Conservation (phyloP, 305 asterid species). For the Solanum hybrid region DNA sequence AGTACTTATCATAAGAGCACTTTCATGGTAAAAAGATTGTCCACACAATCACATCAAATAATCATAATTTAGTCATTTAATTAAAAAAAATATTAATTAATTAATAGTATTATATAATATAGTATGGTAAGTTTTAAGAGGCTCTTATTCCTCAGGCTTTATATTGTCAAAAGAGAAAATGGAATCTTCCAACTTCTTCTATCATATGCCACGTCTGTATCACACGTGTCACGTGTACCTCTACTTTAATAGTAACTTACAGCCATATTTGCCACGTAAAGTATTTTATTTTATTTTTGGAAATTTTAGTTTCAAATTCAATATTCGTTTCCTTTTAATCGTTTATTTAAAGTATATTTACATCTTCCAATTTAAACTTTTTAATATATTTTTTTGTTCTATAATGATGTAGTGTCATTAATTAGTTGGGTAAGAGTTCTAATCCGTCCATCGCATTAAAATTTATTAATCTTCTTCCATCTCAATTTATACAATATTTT, state of each 20-base stretch:
- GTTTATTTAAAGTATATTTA: neutral
- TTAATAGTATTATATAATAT: too few relatives aligned
- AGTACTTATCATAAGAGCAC: neutral
- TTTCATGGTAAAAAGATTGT: neutral
- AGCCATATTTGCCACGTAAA: neutral
- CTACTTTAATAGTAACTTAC: too few relatives aligned
- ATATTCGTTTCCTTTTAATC: neutral
- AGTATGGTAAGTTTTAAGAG: neutral
- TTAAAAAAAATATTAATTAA: too few relatives aligned
- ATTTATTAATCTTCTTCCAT: neutral
- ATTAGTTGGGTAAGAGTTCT: neutral
- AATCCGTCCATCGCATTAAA: neutral
- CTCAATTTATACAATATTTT: neutral
- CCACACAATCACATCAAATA: neutral
- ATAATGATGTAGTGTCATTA: neutral
- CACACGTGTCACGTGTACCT: neutral
- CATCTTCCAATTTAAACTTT: too few relatives aligned
- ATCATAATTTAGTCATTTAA: neutral
- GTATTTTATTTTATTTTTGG: neutral
- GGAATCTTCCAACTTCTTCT: neutral
- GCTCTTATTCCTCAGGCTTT: neutral
- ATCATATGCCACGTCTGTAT: neutral
- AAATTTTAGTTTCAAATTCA: neutral
- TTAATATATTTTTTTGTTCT: too few relatives aligned
- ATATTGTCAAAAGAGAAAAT: neutral